phyloP scores from a whole-genome alignment of 78 protist genomes.

The Salpingoeca rosetta region DNA sequence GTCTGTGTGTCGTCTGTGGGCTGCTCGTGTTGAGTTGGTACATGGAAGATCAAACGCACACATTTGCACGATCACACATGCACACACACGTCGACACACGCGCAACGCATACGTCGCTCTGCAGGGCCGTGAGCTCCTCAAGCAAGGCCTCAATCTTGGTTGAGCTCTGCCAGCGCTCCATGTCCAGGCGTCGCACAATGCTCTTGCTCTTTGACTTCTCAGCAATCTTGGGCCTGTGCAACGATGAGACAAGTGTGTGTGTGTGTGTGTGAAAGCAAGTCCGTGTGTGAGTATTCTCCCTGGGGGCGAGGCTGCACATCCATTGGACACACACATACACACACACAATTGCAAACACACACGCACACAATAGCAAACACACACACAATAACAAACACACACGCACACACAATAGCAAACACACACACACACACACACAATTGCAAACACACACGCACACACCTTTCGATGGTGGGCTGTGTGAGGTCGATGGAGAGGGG shows the following conservation, averaged over 20 bases:
- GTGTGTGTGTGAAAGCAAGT: not conserved
- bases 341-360: not conserved
- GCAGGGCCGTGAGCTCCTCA: constrained; percentile 32
- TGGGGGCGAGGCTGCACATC: too few species aligned
- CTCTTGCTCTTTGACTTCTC: not conserved
- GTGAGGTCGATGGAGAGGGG: constrained; percentile 39
- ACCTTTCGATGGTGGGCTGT: constrained; percentile 2
- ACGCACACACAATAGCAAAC: not conserved
- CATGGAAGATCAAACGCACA: too few species aligned
- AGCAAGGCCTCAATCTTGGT: constrained; percentile 57
- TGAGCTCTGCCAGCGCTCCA: constrained; percentile 9
- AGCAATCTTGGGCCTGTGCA: not conserved
- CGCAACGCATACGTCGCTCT: constrained; percentile 1
- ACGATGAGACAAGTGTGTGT: not conserved
- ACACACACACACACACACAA: not conserved
- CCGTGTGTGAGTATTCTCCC: too few species aligned
- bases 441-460: not conserved
- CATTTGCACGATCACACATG: too few species aligned
- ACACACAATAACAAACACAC: not conserved
- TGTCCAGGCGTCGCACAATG: constrained; percentile 16
- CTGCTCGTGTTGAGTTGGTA: not conserved
- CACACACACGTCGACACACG: too few species aligned
- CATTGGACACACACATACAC: too few species aligned
- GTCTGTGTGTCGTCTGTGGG: too few species aligned
- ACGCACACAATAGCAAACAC: not conserved